phyloP scores from a whole-genome alignment of 2,329 filamentous ascomycete species.

The Penicillium crustosum region DNA sequence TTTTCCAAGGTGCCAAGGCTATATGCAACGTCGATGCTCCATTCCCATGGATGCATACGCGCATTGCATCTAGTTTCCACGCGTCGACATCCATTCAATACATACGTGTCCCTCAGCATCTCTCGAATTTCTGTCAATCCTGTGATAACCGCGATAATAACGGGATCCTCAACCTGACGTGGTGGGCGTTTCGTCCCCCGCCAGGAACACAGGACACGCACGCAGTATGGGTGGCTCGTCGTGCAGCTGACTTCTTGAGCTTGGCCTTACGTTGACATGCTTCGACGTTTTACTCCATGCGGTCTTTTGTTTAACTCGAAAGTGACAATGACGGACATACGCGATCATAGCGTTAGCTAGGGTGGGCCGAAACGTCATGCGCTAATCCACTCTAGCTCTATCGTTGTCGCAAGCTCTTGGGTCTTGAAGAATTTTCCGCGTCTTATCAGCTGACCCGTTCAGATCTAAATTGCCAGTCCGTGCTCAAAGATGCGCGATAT shows the following conservation, averaged over 20 bases:
- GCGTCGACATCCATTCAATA: constrained; percentile 1
- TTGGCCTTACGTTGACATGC: constrained; percentile 2
- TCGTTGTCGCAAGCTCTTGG: constrained; percentile 5
- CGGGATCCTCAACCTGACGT: neutral
- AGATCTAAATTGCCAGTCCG: neutral
- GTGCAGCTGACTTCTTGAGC: neutral
- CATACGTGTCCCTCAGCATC: neutral
- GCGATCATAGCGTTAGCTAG: neutral
- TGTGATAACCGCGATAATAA: neutral
- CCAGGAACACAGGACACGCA: constrained; percentile 5
- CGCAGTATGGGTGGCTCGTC: neutral
- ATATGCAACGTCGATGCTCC: neutral
- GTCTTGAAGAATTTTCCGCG: neutral
- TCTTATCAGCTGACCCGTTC: neutral
- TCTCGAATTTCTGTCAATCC: neutral
- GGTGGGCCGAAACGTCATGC: constrained; percentile 5
- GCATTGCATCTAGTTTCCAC: neutral
- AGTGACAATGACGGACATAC: neutral
- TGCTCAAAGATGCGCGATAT: neutral
- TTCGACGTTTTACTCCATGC: neutral
- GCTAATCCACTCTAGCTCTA: constrained; percentile 3
- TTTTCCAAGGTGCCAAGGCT: neutral
- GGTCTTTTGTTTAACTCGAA: neutral
- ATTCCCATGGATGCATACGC: neutral
- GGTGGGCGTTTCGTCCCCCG: neutral